These are phyloP conservation scores for Cryptosporidium ubiquitum DNA, from an alignment of 169 alveolate species.

Conservation along the genomic window DNA sequence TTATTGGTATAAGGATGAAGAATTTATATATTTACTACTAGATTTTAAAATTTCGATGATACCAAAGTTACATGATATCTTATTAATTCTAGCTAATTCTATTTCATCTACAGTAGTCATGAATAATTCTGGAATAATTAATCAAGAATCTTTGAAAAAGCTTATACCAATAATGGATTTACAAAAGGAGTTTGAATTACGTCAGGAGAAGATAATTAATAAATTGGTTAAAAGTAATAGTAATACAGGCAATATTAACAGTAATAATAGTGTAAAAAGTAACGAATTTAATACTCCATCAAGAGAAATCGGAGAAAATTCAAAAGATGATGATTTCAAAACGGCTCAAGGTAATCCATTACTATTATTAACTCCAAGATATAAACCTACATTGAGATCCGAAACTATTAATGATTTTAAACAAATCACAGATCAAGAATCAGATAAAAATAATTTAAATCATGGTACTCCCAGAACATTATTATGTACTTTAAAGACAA, in stretches of 20 bases:
- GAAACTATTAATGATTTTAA: conserved; percentile 22
- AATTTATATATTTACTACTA: conserved; percentile 58
- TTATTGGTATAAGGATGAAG: conserved; percentile 70
- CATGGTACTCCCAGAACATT: conserved; percentile 12
- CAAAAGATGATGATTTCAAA: neutral
- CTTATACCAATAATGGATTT: conserved; percentile 6
- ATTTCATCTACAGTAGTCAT: conserved; percentile 56
- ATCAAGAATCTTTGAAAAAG: conserved; percentile 32
- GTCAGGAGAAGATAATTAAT: conserved; percentile 29
- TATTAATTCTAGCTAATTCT: conserved; percentile 38
- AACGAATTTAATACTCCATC: conserved; percentile 4
- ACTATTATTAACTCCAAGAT: conserved; percentile 62
- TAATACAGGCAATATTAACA: neutral
- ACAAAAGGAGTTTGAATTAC: conserved; percentile 40
- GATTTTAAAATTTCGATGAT: conserved; percentile 38
- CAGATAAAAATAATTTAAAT: neutral
- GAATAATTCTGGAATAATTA: conserved; percentile 63
- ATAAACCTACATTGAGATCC: conserved; percentile 33
- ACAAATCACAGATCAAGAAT: neutral
- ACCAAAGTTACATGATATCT: conserved; percentile 53
- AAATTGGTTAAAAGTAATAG: conserved; percentile 1
- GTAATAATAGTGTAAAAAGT: neutral
- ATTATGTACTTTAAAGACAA: conserved; percentile 57
- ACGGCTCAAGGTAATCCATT: conserved; percentile 42
- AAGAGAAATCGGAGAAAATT: neutral